These are phyloP conservation scores for Fusarium hainanense DNA, from an alignment of 2,329 filamentous ascomycete genomes.

Conservation along the genomic window DNA sequence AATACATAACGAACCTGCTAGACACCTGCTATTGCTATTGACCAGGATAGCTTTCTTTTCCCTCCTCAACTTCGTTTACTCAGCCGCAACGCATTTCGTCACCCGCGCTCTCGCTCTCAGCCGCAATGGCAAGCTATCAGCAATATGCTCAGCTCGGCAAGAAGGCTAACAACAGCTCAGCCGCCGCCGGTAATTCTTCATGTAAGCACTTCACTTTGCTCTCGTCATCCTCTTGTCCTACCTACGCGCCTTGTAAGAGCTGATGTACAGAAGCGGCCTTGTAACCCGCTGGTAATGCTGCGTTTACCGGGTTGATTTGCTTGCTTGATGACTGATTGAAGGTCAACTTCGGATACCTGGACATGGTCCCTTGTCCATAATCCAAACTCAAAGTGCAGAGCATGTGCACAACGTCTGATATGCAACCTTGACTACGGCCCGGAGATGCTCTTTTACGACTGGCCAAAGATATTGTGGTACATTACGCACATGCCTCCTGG, in stretches of 20 bases:
- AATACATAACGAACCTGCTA: conserved; percentile 36
- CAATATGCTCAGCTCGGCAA: conserved; percentile 45
- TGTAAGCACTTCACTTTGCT: conserved; percentile 30
- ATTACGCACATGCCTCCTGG: neutral
- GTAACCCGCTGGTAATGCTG: conserved; percentile 16
- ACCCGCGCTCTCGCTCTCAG: conserved; percentile 4
- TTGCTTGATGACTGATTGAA: conserved; percentile 35
- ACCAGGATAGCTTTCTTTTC: neutral
- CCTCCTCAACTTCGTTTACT: neutral
- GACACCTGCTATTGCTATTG: neutral
- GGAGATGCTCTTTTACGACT: neutral
- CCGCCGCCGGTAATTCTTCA: conserved; percentile 32
- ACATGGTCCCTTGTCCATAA: conserved; percentile 6
- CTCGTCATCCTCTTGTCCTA: conserved; percentile 24
- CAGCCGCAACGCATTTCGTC: conserved; percentile 11
- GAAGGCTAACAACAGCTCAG: conserved; percentile 38
- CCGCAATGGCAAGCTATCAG: conserved; percentile 46
- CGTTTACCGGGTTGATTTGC: conserved; percentile 22
- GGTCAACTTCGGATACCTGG: conserved; percentile 17
- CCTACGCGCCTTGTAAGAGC: conserved; percentile 29
- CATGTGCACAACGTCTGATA: neutral
- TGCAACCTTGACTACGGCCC: conserved; percentile 1
- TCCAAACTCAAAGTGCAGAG: conserved; percentile 2
- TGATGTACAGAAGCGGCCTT: conserved; percentile 41
- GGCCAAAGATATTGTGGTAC: neutral